Evolutionary conservation across 148 eudicot species (phyloP).

Genomic region (Cornus controversa): DNA sequence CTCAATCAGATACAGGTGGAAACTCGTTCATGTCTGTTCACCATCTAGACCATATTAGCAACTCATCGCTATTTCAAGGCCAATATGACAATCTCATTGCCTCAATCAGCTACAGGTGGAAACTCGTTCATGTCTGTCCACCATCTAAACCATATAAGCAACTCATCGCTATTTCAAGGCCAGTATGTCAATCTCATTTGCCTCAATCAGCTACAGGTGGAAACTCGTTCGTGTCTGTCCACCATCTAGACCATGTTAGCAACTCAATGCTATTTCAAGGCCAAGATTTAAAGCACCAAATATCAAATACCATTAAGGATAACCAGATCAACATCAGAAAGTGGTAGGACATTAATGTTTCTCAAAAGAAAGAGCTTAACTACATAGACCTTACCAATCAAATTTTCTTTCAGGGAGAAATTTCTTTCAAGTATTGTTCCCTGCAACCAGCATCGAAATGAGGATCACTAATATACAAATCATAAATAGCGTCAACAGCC

Average conservation of each 20-base stretch:
- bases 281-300: no score
- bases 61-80: no score
- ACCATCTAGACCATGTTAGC: not conserved
- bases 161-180: no score
- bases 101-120: slow-evolving; percentile 20
- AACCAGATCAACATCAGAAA: slow-evolving; percentile 4
- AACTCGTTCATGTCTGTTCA: slow-evolving; percentile 4
- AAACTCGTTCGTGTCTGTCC: slow-evolving; percentile 5
- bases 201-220: slow-evolving; percentile 20
- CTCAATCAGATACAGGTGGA: slow-evolving; percentile 19
- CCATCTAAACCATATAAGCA: not conserved
- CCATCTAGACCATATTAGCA: not conserved
- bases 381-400: slow-evolving; percentile 1
- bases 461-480: slow-evolving; percentile 22
- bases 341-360: not conserved
- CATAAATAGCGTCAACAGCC: slow-evolving; percentile 39
- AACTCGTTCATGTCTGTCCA: slow-evolving; percentile 5
- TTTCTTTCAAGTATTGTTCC: slow-evolving; percentile 6
- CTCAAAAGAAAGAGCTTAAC: not conserved
- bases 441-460: slow-evolving; percentile 13
- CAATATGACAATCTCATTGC: not conserved
- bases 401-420: not conserved
- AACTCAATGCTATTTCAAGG: no score
- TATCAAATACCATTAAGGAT: no score
- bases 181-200: not conserved